A percentile compares a stretch with the other conserved stretches of the same genome.
phyloP scores from a whole-genome alignment of 2,329 filamentous ascomycete species.

The Fusarium devonianum region DNA sequence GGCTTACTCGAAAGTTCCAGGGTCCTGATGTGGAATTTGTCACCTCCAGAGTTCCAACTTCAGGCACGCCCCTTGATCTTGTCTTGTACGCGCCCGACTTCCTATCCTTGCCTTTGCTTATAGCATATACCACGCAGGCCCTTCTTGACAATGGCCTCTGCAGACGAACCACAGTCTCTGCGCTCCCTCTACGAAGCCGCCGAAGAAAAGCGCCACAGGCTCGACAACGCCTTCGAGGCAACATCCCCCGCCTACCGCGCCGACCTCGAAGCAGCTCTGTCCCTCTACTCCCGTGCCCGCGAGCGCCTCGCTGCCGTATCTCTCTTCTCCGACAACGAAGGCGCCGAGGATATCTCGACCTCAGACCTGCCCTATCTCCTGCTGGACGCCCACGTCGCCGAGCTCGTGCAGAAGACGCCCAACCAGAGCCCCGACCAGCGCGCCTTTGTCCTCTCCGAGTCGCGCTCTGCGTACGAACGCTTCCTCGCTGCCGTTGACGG shows the following conservation, averaged over 20 bases:
- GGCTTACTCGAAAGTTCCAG: background rate
- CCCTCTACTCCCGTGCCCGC: constrained; percentile 76
- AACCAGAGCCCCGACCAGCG: constrained; percentile 63
- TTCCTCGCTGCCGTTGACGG: constrained; percentile 80
- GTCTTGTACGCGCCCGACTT: background rate
- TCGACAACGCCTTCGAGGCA: constrained; percentile 71
- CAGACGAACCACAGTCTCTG: constrained; percentile 58
- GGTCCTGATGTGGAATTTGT: constrained; percentile 5
- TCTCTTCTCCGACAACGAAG: constrained; percentile 91
- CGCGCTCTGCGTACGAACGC: constrained; percentile 75
- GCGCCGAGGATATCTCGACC: constrained; percentile 84
- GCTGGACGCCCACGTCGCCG: constrained; percentile 79
- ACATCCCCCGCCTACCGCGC: constrained; percentile 72
- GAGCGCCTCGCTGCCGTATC: constrained; percentile 73
- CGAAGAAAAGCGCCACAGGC: constrained; percentile 57
- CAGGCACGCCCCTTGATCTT: background rate
- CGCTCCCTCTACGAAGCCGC: constrained; percentile 59
- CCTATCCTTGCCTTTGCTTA: background rate
- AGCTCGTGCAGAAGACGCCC: constrained; percentile 75
- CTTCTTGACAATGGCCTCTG: constrained; percentile 42
- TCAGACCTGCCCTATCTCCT: constrained; percentile 86
- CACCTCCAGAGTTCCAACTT: too few relatives aligned
- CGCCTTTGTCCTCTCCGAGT: constrained; percentile 65
- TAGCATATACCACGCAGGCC: background rate
- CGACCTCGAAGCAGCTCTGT: constrained; percentile 70